Conservation (phyloP, 306 rosid genomes). For the Glycine soja region DNA sequence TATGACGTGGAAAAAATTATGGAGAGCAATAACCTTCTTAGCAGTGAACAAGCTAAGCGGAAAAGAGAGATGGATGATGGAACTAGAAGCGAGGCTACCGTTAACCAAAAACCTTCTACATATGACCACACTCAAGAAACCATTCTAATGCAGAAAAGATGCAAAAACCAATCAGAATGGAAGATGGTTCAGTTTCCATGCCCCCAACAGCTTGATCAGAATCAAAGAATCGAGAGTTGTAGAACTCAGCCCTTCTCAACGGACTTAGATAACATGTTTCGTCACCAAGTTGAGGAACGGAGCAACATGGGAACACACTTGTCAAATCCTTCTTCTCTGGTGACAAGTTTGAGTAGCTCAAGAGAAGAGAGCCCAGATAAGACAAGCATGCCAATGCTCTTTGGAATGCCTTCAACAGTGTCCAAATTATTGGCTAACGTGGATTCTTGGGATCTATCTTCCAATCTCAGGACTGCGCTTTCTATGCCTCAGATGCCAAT, state of each 20-base stretch:
- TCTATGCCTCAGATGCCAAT: conserved; percentile 71
- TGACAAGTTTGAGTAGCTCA: conserved; percentile 54
- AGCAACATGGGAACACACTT: conserved; percentile 54
- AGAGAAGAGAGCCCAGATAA: conserved; percentile 74
- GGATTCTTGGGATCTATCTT: conserved; percentile 61
- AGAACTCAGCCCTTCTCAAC: conserved; percentile 42
- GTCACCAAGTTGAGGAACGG: conserved; percentile 50
- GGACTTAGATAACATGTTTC: conserved; percentile 44
- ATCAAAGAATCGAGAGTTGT: conserved; percentile 36
- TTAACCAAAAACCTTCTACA: conserved; percentile 37
- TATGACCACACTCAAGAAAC: conserved; percentile 40
- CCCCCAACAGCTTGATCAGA: conserved; percentile 11
- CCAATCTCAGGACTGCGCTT: conserved; percentile 60
- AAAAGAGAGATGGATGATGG: conserved; percentile 45
- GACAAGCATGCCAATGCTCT: conserved; percentile 53
- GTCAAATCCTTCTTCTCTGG: conserved; percentile 65
- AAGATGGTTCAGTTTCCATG: not conserved
- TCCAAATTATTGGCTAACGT: conserved; percentile 52
- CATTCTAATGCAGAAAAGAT: conserved; percentile 33
- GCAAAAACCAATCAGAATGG: too few relatives aligned
- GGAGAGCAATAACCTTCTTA: conserved; percentile 70
- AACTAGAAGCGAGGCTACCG: conserved; percentile 38
- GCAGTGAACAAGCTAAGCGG: conserved; percentile 67
- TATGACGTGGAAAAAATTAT: conserved; percentile 78
- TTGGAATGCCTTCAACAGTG: conserved; percentile 62